Percentiles rank a stretch among this genome's conserved stretches.
These are phyloP conservation scores for Rhodomyrtus psidioides DNA, from an alignment of 441 rosid species.

Conservation along the genomic window DNA sequence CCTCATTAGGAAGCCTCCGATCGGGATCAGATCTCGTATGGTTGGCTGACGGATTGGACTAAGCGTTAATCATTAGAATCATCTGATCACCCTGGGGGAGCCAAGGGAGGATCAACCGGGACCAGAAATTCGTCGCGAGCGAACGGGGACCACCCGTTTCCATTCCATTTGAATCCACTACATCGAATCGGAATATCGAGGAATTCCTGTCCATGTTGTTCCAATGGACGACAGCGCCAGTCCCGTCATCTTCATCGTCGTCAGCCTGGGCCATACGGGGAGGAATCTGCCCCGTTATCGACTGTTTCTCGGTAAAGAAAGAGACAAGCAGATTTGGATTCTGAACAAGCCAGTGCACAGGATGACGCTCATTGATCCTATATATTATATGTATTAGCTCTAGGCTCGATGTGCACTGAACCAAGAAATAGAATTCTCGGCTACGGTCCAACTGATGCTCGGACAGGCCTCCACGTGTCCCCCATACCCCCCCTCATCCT, in stretches of 20 bases:
- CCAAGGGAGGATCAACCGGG: background rate
- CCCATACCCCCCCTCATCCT: background rate
- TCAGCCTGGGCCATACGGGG: background rate
- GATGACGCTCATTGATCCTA: background rate
- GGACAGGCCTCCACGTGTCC: background rate
- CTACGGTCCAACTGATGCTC: background rate
- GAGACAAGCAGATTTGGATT: background rate
- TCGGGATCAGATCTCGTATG: background rate
- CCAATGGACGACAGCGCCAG: background rate
- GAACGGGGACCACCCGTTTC: background rate
- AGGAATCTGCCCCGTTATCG: background rate
- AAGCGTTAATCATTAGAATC: background rate
- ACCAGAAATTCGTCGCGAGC: background rate
- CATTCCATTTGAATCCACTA: background rate
- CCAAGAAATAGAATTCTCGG: background rate
- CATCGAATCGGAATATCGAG: background rate
- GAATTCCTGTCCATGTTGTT: background rate
- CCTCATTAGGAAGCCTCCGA: background rate
- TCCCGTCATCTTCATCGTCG: background rate
- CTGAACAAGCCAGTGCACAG: background rate
- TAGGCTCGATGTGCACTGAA: background rate
- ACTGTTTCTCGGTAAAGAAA: background rate
- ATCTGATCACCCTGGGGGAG: background rate
- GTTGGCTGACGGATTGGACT: background rate
- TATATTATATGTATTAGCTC: background rate